Conservation (phyloP, 179 eudicot genomes). For the Vitellaria paradoxa region DNA sequence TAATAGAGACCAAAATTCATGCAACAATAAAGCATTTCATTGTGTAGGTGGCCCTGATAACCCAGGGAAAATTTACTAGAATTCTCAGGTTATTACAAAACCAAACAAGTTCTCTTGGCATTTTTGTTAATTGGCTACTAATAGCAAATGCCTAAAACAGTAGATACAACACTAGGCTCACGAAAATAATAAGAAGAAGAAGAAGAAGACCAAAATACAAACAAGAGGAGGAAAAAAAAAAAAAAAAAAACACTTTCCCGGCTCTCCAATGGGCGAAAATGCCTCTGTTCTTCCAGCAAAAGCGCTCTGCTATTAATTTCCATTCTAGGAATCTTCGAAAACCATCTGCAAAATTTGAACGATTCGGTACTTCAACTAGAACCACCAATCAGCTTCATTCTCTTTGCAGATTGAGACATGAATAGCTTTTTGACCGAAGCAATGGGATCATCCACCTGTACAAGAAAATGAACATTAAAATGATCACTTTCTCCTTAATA, state of each 20-base stretch:
- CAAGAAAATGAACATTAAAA: not conserved
- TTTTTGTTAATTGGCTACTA: not conserved
- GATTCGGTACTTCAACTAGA: conserved; percentile 18
- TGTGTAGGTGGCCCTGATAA: not conserved
- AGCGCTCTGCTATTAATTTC: not conserved
- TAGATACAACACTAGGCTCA: not conserved
- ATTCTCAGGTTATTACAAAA: too few species aligned
- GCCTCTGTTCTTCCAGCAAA: not conserved
- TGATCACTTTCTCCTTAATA: conserved; percentile 4
- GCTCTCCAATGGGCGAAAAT: not conserved
- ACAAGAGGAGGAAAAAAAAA: not conserved
- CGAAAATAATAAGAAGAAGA: not conserved
- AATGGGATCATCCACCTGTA: conserved; percentile 82
- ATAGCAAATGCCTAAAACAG: conserved; percentile 1
- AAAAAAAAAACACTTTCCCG: not conserved
- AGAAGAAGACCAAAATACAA: not conserved
- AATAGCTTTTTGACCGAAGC: conserved; percentile 57
- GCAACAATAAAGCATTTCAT: not conserved
- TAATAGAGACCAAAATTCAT: conserved; percentile 12
- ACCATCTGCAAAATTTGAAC: too few species aligned
- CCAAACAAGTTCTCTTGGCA: not conserved
- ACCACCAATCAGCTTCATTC: conserved; percentile 27
- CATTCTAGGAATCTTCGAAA: not conserved
- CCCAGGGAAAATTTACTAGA: not conserved
- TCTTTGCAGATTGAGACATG: conserved; percentile 57